Conservation (phyloP, 2,329 filamentous ascomycete genomes). For the Grosmannia serpens region DNA sequence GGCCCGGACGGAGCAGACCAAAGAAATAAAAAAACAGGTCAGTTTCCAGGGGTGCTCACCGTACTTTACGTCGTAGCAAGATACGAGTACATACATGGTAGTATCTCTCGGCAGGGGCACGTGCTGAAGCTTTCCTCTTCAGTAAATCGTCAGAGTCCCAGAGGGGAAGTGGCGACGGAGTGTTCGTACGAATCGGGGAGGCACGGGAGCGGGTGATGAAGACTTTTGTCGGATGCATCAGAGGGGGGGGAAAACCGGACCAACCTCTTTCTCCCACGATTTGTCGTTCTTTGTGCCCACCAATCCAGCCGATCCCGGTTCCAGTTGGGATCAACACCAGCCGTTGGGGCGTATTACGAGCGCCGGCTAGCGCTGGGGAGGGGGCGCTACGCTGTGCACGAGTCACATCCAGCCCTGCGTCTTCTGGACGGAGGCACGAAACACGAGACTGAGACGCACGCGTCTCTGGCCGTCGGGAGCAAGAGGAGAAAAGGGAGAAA, state of each 20-base stretch:
- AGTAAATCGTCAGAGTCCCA: background rate
- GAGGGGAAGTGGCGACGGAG: background rate
- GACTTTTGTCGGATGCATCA: too few relatives aligned
- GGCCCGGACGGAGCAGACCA: background rate
- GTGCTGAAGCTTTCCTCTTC: background rate
- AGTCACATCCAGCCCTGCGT: background rate
- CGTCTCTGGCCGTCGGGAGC: background rate
- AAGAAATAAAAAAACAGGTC: background rate
- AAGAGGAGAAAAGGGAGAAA: background rate
- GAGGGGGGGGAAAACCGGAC: background rate
- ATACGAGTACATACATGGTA: too few relatives aligned
- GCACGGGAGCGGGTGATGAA: background rate
- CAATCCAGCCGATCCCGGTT: background rate
- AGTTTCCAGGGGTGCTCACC: background rate
- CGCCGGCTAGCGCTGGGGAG: background rate
- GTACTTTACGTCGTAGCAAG: background rate
- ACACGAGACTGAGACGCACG: background rate
- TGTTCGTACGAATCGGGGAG: background rate
- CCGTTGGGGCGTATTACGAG: background rate
- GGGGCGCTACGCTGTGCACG: background rate
- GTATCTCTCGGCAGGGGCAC: background rate
- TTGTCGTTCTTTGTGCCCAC: background rate
- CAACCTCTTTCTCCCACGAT: background rate
- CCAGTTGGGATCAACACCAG: background rate
- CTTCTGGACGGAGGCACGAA: background rate